Evolutionary conservation across 1,139 yeast species (phyloP).

Genomic region (Ogataea hybrid): DNA sequence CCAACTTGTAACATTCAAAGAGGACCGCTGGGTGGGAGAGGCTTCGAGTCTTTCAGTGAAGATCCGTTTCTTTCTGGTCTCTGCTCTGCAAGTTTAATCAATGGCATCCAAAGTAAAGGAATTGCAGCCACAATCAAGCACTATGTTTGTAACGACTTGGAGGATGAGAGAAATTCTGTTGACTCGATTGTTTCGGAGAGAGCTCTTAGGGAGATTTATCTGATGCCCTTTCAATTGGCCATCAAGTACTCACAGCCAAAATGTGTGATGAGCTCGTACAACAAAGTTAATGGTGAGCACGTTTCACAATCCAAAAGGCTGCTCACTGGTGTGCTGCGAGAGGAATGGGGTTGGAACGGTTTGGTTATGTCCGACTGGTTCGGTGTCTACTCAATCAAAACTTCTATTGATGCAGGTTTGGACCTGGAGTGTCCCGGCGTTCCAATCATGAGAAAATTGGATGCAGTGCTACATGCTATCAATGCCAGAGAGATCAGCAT

Average conservation of each 20-base stretch:
- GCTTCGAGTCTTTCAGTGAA: slow-evolving; percentile 61
- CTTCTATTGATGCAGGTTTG: slow-evolving; percentile 52
- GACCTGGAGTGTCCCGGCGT: slow-evolving; percentile 69
- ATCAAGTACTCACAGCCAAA: slow-evolving; percentile 49
- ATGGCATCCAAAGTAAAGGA: slow-evolving; percentile 53
- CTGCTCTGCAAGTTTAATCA: slow-evolving; percentile 46
- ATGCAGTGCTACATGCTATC: slow-evolving; percentile 41
- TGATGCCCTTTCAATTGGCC: slow-evolving; percentile 62
- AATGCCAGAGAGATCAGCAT: slow-evolving; percentile 20
- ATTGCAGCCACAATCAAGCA: slow-evolving; percentile 60
- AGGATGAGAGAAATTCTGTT: slow-evolving; percentile 49
- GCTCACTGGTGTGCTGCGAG: slow-evolving; percentile 44
- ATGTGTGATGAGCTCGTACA: slow-evolving; percentile 58
- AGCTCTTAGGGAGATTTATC: slow-evolving; percentile 59
- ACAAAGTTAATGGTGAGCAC: slow-evolving; percentile 57
- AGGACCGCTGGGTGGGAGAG: slow-evolving; percentile 63
- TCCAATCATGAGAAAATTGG: slow-evolving; percentile 43
- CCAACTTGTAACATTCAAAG: slow-evolving; percentile 58
- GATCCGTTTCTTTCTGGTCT: slow-evolving; percentile 59
- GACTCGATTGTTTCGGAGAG: slow-evolving; percentile 51
- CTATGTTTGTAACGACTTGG: slow-evolving; percentile 60
- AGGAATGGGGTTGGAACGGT: slow-evolving; percentile 59
- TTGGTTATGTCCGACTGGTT: slow-evolving; percentile 62
- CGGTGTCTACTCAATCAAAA: slow-evolving; percentile 50
- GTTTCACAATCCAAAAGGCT: slow-evolving; percentile 46